These are phyloP conservation scores for Ustilago bromivora DNA, from an alignment of 1,284 basidiomycete genomes.

Conservation along the genomic window DNA sequence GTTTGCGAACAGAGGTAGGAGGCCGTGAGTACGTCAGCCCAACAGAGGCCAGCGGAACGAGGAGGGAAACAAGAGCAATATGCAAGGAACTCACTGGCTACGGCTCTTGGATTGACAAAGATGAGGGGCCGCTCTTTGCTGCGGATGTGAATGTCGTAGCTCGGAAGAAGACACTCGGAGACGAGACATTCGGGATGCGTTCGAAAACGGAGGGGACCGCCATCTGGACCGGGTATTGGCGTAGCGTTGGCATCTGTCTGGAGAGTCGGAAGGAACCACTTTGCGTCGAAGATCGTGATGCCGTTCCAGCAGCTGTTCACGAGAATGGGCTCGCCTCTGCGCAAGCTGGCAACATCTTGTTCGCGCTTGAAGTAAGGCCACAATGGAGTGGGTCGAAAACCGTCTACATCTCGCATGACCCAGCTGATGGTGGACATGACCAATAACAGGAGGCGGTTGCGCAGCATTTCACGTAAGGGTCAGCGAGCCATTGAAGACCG, in stretches of 20 bases:
- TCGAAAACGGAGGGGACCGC: constrained; percentile 72
- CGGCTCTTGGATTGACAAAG: constrained; percentile 71
- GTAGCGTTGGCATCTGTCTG: background rate
- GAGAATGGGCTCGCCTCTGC: constrained; percentile 64
- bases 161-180: constrained; percentile 75
- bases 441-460: constrained; percentile 29
- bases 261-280: constrained; percentile 69
- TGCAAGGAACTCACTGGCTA: constrained; percentile 22
- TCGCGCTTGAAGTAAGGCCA: constrained; percentile 74
- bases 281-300: constrained; percentile 73
- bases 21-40: background rate
- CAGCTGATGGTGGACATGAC: constrained; percentile 23
- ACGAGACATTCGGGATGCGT: constrained; percentile 72
- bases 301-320: constrained; percentile 77
- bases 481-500: background rate
- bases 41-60: background rate
- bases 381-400: constrained; percentile 66
- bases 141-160: constrained; percentile 73
- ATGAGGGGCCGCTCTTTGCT: constrained; percentile 69
- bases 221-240: constrained; percentile 60
- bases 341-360: constrained; percentile 70
- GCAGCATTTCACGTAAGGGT: background rate
- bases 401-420: constrained; percentile 51
- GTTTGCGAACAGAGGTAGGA: background rate
- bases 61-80: background rate